Conservation (phyloP, 495 filamentous ascomycete species). For the Annulohypoxylon moriforme region DNA sequence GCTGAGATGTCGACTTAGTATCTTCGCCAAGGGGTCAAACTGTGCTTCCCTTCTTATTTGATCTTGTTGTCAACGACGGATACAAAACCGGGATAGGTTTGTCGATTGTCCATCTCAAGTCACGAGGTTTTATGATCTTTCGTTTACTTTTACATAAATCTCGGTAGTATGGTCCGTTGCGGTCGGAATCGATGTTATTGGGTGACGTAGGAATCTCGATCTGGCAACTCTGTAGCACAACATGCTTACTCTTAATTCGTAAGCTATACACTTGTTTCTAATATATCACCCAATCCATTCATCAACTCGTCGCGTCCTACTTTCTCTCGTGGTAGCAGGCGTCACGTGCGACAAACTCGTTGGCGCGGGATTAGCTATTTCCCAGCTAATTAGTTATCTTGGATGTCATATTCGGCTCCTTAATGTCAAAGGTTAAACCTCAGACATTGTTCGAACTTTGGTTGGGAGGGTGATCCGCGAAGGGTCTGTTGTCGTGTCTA, state of each 20-base stretch:
- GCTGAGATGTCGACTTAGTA: background rate
- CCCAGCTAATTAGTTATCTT: background rate
- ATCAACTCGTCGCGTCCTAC: no score
- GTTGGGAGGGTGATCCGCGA: constrained; percentile 5
- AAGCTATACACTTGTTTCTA: background rate
- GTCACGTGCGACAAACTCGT: background rate
- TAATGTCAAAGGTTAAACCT: background rate
- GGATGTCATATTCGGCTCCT: background rate
- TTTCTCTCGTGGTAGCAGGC: no score
- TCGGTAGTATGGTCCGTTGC: background rate
- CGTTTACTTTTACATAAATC: background rate
- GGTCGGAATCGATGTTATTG: background rate
- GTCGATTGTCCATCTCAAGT: background rate
- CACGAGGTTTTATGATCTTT: background rate
- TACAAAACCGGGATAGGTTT: background rate
- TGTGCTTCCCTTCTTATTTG: background rate
- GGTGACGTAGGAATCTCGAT: constrained; percentile 1
- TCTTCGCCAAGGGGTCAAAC: background rate
- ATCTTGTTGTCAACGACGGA: background rate
- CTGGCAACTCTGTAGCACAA: constrained; percentile 1
- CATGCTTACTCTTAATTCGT: background rate
- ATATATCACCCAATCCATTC: no score
- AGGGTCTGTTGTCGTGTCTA: constrained; percentile 12
- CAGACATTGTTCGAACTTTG: background rate
- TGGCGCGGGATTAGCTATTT: background rate